phyloP scores from a whole-genome alignment of 75 land plant species.

The Larix kaempferi region DNA sequence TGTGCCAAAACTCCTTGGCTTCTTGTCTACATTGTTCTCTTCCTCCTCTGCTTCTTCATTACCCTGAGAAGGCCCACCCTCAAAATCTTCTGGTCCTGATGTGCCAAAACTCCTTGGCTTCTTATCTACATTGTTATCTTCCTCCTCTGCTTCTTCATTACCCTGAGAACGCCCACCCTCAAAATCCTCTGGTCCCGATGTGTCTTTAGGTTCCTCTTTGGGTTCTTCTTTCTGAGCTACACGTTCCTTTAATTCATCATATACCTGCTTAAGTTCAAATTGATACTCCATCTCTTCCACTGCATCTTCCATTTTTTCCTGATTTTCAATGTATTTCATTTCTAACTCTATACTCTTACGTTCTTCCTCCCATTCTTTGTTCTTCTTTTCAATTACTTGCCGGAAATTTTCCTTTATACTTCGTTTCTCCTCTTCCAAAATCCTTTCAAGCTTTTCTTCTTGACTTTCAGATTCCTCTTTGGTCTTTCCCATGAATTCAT shows the following conservation, averaged over 20 bases:
- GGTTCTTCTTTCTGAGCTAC: neutral
- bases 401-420: constrained; percentile 41
- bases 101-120: constrained; percentile 12
- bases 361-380: constrained; percentile 38
- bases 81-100: constrained; percentile 7
- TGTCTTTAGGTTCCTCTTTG: constrained; percentile 3
- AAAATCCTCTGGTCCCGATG: constrained; percentile 3
- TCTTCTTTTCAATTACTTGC: constrained; percentile 33
- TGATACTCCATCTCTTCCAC: constrained; percentile 16
- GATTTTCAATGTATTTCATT: constrained; percentile 35
- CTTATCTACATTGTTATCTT: neutral
- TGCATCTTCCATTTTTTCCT: constrained; percentile 46
- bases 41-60: constrained; percentile 8
- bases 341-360: constrained; percentile 44
- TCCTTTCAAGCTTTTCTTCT: constrained; percentile 20
- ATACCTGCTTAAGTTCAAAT: neutral
- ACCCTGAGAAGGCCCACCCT: constrained; percentile 2
- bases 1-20: constrained; percentile 11
- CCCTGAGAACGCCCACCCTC: constrained; percentile 1
- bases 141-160: constrained; percentile 8
- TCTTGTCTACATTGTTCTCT: constrained; percentile 2
- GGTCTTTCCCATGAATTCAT: constrained; percentile 61
- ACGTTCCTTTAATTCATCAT: neutral
- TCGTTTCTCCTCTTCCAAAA: constrained; percentile 26
- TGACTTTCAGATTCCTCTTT: neutral